Conservation (phyloP, 805 yeast genomes). For the Henningerozyma blattae region DNA sequence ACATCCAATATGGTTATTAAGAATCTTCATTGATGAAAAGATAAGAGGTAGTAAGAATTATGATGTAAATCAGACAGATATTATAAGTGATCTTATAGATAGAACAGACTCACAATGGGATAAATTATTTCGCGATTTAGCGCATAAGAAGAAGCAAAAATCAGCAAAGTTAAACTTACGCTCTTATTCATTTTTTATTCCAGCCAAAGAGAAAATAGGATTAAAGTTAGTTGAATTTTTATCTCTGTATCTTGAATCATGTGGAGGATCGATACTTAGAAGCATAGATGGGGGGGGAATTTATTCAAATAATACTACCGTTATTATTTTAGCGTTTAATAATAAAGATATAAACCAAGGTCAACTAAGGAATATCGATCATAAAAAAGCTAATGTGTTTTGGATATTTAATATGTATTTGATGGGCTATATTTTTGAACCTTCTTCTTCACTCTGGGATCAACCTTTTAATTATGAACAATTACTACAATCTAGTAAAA, state of each 20-base stretch:
- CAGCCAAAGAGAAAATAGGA: too few relatives aligned
- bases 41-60: constrained; percentile 31
- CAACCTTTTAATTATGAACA: constrained; percentile 26
- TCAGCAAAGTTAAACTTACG: too few relatives aligned
- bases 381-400: constrained; percentile 49
- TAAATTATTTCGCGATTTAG: too few relatives aligned
- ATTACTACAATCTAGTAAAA: constrained; percentile 61
- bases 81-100: constrained; percentile 12
- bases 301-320: constrained; percentile 18
- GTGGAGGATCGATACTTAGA: neutral
- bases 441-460: too few relatives aligned
- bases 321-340: constrained; percentile 50
- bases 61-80: constrained; percentile 15
- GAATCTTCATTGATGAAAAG: neutral
- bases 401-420: constrained; percentile 69
- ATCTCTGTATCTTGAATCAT: neutral
- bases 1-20: constrained; percentile 2
- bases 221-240: constrained; percentile 1
- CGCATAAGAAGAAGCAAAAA: too few relatives aligned
- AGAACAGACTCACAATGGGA: too few relatives aligned
- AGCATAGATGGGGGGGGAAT: constrained; percentile 2
- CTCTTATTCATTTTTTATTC: too few relatives aligned
- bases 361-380: constrained; percentile 26
- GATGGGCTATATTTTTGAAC: constrained; percentile 41
- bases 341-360: constrained; percentile 46